Base-by-base conservation (phyloP, 148 eudicot species). In the Silene latifolia region DNA sequence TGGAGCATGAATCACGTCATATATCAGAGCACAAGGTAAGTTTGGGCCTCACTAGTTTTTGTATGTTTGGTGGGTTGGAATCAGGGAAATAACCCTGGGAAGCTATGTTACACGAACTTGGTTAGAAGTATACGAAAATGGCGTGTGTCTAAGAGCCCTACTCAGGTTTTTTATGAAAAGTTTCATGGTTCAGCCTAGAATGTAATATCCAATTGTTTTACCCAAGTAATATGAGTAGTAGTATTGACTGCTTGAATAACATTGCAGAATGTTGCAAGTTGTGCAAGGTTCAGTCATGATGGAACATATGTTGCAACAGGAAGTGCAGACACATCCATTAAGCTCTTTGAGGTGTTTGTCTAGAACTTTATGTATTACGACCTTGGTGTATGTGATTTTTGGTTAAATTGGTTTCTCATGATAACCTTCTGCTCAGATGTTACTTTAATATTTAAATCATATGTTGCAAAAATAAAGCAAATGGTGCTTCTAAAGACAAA, bases 241-340 rank as follows among this genome's bases (percentile, higher is more conserved):
- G n/a, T n/a, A n/a, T n/a, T n/a, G 53, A 70, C 47, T 80, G 63
- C 51, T 57, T 74, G 76, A 14, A 76, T 65, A 46, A 69, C 61
- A 54, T 25, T 53, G 69, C 73, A 93, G 98, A 89, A 90, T 81
- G 80, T 86, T 81, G 96, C 93, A 59, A 86, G 93, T 78, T 90
- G 98, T 85, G 95, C 95, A 58, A 85, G 91, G 82, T 92, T 90
- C 80, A 90, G 95, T 83, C 91, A 91, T 73, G 97, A 92, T 85
- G 97, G 93, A 74, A 86, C 85, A 75, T 90, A 86, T 86, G 83
- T 92, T 72, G 95, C 97, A 61, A 88, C 95, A 62, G 95, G 97
- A 80, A 92, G 97, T 85, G 87, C 97, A 56, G 97, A 92, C 81
- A 82, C 87, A 66, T 92, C 97, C 78, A 86, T 92, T 71, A 92